Percentiles rank a stretch among this genome's conserved stretches.
These are phyloP conservation scores for Poronia punctata DNA, from an alignment of 495 filamentous ascomycete genomes.

Conservation along the genomic window DNA sequence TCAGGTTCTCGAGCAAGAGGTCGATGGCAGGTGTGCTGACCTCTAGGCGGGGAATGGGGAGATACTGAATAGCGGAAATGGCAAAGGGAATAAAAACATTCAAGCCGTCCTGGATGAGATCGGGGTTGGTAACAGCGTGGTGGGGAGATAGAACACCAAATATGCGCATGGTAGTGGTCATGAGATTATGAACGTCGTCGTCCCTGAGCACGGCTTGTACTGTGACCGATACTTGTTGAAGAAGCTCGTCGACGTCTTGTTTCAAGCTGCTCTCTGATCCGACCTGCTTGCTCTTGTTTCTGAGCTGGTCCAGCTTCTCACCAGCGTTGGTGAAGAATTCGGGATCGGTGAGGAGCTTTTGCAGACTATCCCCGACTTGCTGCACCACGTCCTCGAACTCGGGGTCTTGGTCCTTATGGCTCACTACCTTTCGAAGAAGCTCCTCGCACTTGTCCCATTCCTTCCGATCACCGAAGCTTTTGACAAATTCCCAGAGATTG, in stretches of 20 bases:
- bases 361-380: constrained; percentile 62
- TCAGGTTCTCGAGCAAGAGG: constrained; percentile 80
- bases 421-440: constrained; percentile 58
- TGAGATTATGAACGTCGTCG: constrained; percentile 57
- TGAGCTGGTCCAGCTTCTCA: constrained; percentile 64
- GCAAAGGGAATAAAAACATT: constrained; percentile 75
- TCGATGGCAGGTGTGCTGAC: constrained; percentile 76
- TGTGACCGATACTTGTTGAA: constrained; percentile 61
- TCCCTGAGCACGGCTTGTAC: constrained; percentile 63
- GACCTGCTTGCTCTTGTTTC: constrained; percentile 56
- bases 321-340: constrained; percentile 67
- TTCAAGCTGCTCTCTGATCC: constrained; percentile 58
- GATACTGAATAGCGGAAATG: constrained; percentile 69
- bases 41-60: constrained; percentile 84
- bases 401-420: constrained; percentile 68
- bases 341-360: constrained; percentile 82
- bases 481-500: constrained; percentile 71
- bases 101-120: constrained; percentile 65
- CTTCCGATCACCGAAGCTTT: constrained; percentile 63
- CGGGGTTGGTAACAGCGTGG: constrained; percentile 48
- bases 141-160: constrained; percentile 58
- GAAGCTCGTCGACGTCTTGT: constrained; percentile 64
- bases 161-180: constrained; percentile 56
- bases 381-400: constrained; percentile 74
- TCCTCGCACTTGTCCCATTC: constrained; percentile 72